These are phyloP conservation scores for Fusarium agapanthi DNA, from an alignment of 2,329 filamentous ascomycete species.

Conservation along the genomic window DNA sequence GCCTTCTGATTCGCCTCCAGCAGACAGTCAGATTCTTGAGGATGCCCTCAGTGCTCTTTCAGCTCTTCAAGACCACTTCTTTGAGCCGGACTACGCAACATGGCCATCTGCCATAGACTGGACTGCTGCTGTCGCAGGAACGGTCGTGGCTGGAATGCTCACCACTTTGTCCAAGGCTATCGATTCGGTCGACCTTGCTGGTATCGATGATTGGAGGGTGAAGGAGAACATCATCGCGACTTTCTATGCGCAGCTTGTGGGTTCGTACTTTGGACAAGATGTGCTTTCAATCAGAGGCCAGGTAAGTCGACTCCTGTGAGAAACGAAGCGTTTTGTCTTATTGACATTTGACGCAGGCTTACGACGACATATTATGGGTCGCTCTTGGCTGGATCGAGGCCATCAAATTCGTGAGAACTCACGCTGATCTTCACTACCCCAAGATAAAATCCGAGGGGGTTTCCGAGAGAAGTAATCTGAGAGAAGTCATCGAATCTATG, in stretches of 20 bases:
- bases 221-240: constrained; percentile 83
- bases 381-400: constrained; percentile 90
- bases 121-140: constrained; percentile 87
- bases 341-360: constrained; percentile 65
- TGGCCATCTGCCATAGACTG: constrained; percentile 93
- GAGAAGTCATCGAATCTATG: constrained; percentile 50
- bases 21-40: constrained; percentile 49
- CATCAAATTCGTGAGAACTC: constrained; percentile 77
- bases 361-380: constrained; percentile 96
- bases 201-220: constrained; percentile 54
- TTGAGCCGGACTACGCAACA: constrained; percentile 77
- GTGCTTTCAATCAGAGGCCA: constrained; percentile 74
- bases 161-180: constrained; percentile 74
- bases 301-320: constrained; percentile 35
- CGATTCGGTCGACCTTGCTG: constrained; percentile 46
- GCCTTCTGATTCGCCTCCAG: not conserved
- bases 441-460: constrained; percentile 1
- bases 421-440: constrained; percentile 70
- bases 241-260: constrained; percentile 79
- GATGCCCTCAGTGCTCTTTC: constrained; percentile 71
- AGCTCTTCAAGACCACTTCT: constrained; percentile 81
- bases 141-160: constrained; percentile 78
- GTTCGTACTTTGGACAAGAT: constrained; percentile 90
- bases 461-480: constrained; percentile 36
- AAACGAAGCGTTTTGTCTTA: not conserved